Evolutionary conservation across 805 yeast species (phyloP).

Genomic region (Pachysolen tannophilus): DNA sequence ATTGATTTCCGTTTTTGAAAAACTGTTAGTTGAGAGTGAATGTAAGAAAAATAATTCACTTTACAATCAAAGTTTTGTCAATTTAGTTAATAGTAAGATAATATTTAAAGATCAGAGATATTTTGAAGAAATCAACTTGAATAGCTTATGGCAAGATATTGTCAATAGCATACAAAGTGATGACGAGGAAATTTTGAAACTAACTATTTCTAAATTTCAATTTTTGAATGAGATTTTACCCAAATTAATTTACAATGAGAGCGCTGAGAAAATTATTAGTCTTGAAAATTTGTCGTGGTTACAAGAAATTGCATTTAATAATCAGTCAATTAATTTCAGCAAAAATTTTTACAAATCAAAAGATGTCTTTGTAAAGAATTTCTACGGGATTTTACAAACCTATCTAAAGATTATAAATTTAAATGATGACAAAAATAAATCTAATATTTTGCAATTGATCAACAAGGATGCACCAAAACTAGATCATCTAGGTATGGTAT

Average conservation of each 20-base stretch:
- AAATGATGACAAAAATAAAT: neutral
- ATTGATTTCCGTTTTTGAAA: constrained; percentile 19
- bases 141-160: constrained; percentile 15
- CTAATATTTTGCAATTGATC: neutral
- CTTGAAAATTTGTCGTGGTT: constrained; percentile 14
- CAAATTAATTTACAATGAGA: constrained; percentile 18
- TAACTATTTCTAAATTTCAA: constrained; percentile 16
- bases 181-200: constrained; percentile 14
- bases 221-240: constrained; percentile 17
- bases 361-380: constrained; percentile 29
- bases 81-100: constrained; percentile 13
- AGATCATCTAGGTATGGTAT: constrained; percentile 10
- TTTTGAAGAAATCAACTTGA: no score
- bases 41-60: no score
- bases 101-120: no score
- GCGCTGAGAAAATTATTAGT: constrained; percentile 11
- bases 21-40: no score
- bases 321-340: constrained; percentile 14
- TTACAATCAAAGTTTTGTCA: no score
- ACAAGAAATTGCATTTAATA: constrained; percentile 14
- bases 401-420: constrained; percentile 1
- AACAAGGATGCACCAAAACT: constrained; percentile 1
- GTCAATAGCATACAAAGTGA: constrained; percentile 10
- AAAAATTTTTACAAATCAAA: constrained; percentile 34
- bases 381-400: constrained; percentile 10